Percentiles rank a stretch among this genome's conserved stretches.
Conservation (phyloP, 176 grass and related monocot genomes). For the Oryza longistaminata region DNA sequence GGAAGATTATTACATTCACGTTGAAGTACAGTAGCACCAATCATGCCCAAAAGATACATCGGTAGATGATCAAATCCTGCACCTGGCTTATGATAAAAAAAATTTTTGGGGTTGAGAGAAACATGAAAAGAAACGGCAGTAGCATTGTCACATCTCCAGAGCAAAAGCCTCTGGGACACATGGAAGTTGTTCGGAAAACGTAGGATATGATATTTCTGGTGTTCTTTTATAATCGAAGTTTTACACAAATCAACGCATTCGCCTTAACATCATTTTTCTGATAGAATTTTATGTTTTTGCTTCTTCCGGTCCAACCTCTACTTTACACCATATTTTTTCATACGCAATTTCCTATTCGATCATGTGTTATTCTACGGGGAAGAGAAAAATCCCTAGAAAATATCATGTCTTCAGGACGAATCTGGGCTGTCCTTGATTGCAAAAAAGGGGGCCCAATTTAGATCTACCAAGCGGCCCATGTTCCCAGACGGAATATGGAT, state of each 20-base stretch:
- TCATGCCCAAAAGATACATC: conserved; percentile 9
- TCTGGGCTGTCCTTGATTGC: neutral
- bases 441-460: neutral
- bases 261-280: no score
- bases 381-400: neutral
- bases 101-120: neutral
- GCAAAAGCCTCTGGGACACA: neutral
- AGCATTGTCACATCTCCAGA: neutral
- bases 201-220: neutral
- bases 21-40: neutral
- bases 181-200: neutral
- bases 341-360: neutral
- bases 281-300: no score
- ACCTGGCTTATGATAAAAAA: neutral
- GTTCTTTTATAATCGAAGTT: neutral
- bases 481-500: neutral
- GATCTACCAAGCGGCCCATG: neutral
- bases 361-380: no score
- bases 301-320: neutral
- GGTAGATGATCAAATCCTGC: neutral
- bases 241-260: no score
- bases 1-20: neutral
- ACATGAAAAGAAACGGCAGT: neutral
- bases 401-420: neutral
- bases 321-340: neutral